A percentile compares a stretch with the other conserved stretches of the same genome.
Evolutionary conservation across 768 basidiomycete genomes (phyloP).

Genomic region (Rhodocollybia butyracea): DNA sequence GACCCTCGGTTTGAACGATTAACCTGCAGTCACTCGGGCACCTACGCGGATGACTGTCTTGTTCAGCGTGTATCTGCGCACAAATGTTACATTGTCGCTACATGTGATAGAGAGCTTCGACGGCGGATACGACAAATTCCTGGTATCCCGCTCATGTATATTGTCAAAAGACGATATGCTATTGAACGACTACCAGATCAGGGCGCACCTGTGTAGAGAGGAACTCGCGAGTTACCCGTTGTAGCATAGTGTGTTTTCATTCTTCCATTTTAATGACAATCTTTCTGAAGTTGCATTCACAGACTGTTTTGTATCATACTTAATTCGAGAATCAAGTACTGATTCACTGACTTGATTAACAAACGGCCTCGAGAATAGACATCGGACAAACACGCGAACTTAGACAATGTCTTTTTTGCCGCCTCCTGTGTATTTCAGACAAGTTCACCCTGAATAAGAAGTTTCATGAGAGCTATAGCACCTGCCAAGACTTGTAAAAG

Average conservation of each 20-base stretch:
- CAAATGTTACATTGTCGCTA: slow-evolving; percentile 96
- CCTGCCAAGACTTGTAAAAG: no score
- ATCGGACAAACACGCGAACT: no score
- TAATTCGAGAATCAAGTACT: no score
- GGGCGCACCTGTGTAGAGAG: slow-evolving; percentile 63
- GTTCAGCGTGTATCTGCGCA: slow-evolving; percentile 94
- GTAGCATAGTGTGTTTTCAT: background rate
- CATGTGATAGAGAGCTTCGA: slow-evolving; percentile 93
- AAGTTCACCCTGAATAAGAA: no score
- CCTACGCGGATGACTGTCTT: slow-evolving; percentile 99
- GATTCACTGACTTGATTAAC: no score
- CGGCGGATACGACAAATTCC: slow-evolving; percentile 89
- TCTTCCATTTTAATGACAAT: no score
- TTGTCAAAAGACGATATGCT: slow-evolving; percentile 87
- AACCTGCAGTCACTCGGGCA: slow-evolving; percentile 87
- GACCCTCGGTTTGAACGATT: slow-evolving; percentile 97
- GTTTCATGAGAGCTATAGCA: no score
- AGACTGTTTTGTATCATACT: background rate
- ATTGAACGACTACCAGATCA: slow-evolving; percentile 95
- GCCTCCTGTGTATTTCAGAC: no score
- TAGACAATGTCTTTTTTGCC: no score
- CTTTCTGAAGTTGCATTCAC: no score
- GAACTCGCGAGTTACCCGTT: background rate
- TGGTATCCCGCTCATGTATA: slow-evolving; percentile 96
- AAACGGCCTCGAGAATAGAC: no score